Percentiles rank a stretch among this genome's conserved stretches.
Evolutionary conservation across 1,284 basidiomycete species (phyloP).

Genomic region (Trichosporon faecale): DNA sequence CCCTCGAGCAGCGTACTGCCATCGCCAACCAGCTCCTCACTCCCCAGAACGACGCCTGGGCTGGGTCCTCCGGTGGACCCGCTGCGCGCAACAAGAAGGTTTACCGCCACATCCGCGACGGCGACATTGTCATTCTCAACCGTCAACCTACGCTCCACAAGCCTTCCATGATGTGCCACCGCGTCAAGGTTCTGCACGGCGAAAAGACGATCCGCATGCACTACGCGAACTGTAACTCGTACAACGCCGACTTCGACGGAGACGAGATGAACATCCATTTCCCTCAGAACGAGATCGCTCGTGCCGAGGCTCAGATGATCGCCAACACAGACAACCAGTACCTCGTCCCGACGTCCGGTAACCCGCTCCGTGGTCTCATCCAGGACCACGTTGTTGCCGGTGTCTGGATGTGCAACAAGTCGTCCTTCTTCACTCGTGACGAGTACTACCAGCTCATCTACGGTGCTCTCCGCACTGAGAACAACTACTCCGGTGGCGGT

Average conservation of each 20-base stretch:
- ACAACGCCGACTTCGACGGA: slow-evolving; percentile 99
- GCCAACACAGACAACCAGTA: slow-evolving; percentile 99
- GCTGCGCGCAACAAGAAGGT: slow-evolving; percentile 92
- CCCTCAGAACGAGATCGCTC: slow-evolving; percentile 80
- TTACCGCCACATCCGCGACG: slow-evolving; percentile 89
- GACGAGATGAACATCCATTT: slow-evolving; percentile 99
- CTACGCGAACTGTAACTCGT: slow-evolving; percentile 99
- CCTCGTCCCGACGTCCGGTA: slow-evolving; percentile 95
- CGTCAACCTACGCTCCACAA: slow-evolving; percentile 99
- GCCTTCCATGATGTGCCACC: slow-evolving; percentile 99
- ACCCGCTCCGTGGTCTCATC: slow-evolving; percentile 94
- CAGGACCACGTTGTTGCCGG: slow-evolving; percentile 99
- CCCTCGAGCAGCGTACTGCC: slow-evolving; percentile 83
- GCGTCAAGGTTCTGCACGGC: slow-evolving; percentile 83
- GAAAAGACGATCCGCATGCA: slow-evolving; percentile 99
- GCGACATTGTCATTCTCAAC: slow-evolving; percentile 94
- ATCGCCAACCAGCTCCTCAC: slow-evolving; percentile 97
- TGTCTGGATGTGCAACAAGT: slow-evolving; percentile 98
- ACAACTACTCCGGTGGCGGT: slow-evolving; percentile 64
- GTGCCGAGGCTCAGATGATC: slow-evolving; percentile 88
- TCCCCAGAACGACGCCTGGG: slow-evolving; percentile 71
- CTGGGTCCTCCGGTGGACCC: slow-evolving; percentile 58
- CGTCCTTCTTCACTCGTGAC: slow-evolving; percentile 89
- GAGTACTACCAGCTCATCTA: slow-evolving; percentile 97
- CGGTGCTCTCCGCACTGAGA: slow-evolving; percentile 88